phyloP scores from a whole-genome alignment of 2,329 filamentous ascomycete genomes.

The Aspergillus sp. region DNA sequence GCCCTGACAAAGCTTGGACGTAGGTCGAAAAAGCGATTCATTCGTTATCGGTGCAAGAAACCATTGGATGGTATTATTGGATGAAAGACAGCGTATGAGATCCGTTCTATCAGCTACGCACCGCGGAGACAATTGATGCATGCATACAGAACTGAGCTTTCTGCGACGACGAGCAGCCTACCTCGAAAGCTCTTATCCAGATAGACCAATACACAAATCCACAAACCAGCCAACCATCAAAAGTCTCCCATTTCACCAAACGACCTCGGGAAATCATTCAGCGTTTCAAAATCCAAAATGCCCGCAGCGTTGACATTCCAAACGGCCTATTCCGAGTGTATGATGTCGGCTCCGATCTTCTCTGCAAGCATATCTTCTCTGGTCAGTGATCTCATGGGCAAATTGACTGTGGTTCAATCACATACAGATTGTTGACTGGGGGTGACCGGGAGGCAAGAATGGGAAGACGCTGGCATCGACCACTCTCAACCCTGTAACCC shows the following conservation, averaged over 20 bases:
- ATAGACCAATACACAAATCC: background rate
- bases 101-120: background rate
- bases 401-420: background rate
- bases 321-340: background rate
- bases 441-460: slow-evolving; percentile 41
- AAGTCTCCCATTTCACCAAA: too few species aligned
- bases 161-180: background rate
- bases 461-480: slow-evolving; percentile 40
- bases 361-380: slow-evolving; percentile 41
- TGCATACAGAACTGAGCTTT: background rate
- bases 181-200: background rate
- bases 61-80: background rate
- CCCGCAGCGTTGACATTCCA: background rate
- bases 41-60: background rate
- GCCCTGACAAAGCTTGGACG: background rate
- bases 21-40: background rate
- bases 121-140: background rate
- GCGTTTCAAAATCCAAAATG: too few species aligned
- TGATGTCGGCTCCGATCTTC: slow-evolving; percentile 40
- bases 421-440: slow-evolving; percentile 41
- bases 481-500: slow-evolving; percentile 32
- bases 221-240: background rate
- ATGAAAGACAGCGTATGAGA: background rate
- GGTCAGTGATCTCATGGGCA: slow-evolving; percentile 1
- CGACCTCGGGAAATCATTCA: background rate